These are phyloP conservation scores for Colletotrichum echinochloae DNA, from an alignment of 2,329 filamentous ascomycete genomes.

Conservation along the genomic window DNA sequence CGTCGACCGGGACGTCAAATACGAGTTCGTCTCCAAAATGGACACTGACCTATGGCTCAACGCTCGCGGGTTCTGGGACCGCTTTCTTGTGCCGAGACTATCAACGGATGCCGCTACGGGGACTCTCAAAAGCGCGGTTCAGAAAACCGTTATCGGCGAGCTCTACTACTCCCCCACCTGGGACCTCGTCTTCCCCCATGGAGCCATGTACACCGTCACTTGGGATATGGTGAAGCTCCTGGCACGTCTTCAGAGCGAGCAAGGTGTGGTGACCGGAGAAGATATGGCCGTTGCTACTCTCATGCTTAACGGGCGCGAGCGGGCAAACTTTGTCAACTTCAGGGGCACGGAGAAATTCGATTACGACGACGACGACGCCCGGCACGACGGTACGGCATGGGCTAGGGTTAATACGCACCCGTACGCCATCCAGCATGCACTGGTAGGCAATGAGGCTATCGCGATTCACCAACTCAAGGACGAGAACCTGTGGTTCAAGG, in stretches of 20 bases:
- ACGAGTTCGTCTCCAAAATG: slow-evolving; percentile 50
- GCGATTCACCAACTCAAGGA: slow-evolving; percentile 48
- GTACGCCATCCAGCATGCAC: slow-evolving; percentile 44
- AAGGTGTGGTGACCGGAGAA: slow-evolving; percentile 47
- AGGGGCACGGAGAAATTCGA: slow-evolving; percentile 48
- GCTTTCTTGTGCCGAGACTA: slow-evolving; percentile 45
- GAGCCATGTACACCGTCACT: slow-evolving; percentile 50
- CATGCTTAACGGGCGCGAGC: slow-evolving; percentile 45
- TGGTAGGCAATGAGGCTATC: slow-evolving; percentile 43
- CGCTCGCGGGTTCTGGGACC: slow-evolving; percentile 48
- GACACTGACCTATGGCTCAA: slow-evolving; percentile 51
- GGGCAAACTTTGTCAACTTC: slow-evolving; percentile 47
- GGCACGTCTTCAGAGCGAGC: slow-evolving; percentile 44
- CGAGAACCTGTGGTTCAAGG: slow-evolving; percentile 45
- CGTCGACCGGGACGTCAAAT: slow-evolving; percentile 41
- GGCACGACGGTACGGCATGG: slow-evolving; percentile 47
- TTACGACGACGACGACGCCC: slow-evolving; percentile 46
- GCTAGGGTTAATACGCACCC: slow-evolving; percentile 45
- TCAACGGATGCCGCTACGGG: slow-evolving; percentile 36
- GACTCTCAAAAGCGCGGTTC: slow-evolving; percentile 33
- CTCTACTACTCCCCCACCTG: slow-evolving; percentile 45
- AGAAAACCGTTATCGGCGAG: slow-evolving; percentile 47
- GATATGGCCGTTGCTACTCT: slow-evolving; percentile 48
- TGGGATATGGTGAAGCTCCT: slow-evolving; percentile 50
- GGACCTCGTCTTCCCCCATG: slow-evolving; percentile 48